Base-by-base conservation (phyloP, 2,329 filamentous ascomycete genomes). In the Zymoseptoria brevis region DNA sequence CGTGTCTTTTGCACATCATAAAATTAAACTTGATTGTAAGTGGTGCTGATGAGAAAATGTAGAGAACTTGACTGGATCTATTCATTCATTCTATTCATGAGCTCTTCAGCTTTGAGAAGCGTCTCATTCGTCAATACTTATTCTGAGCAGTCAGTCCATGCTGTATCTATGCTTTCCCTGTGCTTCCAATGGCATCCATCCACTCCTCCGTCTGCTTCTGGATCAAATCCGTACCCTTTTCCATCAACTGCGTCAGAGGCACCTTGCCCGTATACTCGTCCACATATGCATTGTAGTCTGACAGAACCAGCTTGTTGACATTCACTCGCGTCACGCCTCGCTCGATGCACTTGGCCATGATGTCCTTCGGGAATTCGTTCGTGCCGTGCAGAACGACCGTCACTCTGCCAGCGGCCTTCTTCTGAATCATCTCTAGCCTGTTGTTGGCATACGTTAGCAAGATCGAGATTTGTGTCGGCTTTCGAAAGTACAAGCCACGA, bases 341-440 rank as follows among this genome's bases (percentile, higher is more conserved):
- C 58, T 76, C 75, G 61, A 84, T 81, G 58, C 81, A 83, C 66
- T 79, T 77, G 50, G 74, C 71, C 63, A 83, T 79, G 52, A 83
- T 79, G 64, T 82, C 80, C 67, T 78, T 74, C 2, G 78, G 76
- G 63, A 83, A 85, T 4, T 77, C 79, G 62, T 84, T 83, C 1
- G 82, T 82, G 2, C 82, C 83, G 67, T 85, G 83, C 62, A 85
- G 72, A 3, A 84, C 82, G 53, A 84, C 69, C 55, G 75, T 74
- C 8, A 83, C 81, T 30, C 64, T 70, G 35, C 75, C 74, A 0
- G 77, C 77, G 4, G 81, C 78, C 54, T 77, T 74, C 54, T 77
- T 73, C 57, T 80, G 75, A 57, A 85, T 81, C 4, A 72, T 71
- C 49, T 74, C 69, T 58, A 84, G 69, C 54, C 71, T 71, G 60